Conservation (phyloP, 208 protist genomes). For the Endotrypanum monterogeii region DNA sequence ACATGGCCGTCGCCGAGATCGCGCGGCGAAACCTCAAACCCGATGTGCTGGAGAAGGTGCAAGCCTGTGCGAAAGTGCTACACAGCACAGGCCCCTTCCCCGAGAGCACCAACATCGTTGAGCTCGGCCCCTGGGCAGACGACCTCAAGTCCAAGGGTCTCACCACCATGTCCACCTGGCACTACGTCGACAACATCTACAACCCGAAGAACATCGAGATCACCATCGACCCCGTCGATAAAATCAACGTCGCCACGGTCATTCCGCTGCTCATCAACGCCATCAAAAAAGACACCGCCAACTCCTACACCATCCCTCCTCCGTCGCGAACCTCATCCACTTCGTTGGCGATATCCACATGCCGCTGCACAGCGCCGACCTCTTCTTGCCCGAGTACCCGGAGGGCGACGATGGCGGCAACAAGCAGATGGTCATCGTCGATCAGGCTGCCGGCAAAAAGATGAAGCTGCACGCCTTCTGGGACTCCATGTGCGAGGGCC, state of each 20-base stretch:
- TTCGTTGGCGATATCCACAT: slow-evolving; percentile 48
- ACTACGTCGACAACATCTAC: slow-evolving; percentile 52
- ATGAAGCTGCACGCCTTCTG: slow-evolving; percentile 62
- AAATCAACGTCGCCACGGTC: slow-evolving; percentile 40
- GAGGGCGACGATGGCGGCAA: slow-evolving; percentile 58
- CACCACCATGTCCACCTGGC: slow-evolving; percentile 45
- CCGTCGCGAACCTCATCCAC: slow-evolving; percentile 57
- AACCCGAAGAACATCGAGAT: slow-evolving; percentile 37
- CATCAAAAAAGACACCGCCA: slow-evolving; percentile 18
- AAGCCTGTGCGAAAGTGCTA: slow-evolving; percentile 27
- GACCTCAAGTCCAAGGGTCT: slow-evolving; percentile 47
- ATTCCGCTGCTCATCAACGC: slow-evolving; percentile 35
- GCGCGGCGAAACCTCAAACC: slow-evolving; percentile 39
- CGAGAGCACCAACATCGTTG: slow-evolving; percentile 41
- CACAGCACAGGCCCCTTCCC: slow-evolving; percentile 37
- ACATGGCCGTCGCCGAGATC: slow-evolving; percentile 65
- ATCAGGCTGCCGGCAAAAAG: slow-evolving; percentile 3
- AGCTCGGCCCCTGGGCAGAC: slow-evolving; percentile 55
- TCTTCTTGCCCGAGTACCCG: slow-evolving; percentile 45
- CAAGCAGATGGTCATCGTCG: slow-evolving; percentile 29
- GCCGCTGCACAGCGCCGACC: slow-evolving; percentile 29
- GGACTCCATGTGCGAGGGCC: slow-evolving; percentile 56
- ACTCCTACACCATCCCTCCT: slow-evolving; percentile 8
- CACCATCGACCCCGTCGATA: slow-evolving; percentile 26
- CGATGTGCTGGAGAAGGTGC: slow-evolving; percentile 19